Base-by-base conservation (phyloP, 768 basidiomycete species). In the Lentinula boryana region DNA sequence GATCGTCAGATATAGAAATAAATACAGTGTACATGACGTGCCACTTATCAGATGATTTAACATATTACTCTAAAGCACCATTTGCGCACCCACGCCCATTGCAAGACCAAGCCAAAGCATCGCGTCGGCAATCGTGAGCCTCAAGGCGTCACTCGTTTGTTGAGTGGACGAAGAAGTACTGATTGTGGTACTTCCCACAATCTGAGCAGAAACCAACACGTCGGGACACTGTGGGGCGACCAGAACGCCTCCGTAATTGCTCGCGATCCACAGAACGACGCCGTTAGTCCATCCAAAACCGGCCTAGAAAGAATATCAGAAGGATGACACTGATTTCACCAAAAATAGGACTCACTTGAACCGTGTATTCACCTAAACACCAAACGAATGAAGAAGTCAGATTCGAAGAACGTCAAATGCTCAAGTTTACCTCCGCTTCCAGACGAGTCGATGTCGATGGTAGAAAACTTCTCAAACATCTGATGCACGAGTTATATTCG, bases 241-340 rank as follows among this genome's bases (percentile, higher is more conserved):
- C 48, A 94, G 77, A 12, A 81, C 69, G 1, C 75, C 53, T 0
- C 89, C 91, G 66, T 87, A 91, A 49, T 76, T 80, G 63, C 81
- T 83, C 18, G 89, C 85, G 21, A 89, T 76, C 87, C 88, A 93
- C 41, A 93, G 80, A 57, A 84, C 68, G 8, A 87, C 90, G 18
- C 91, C 91, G 66, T 94, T 93, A 44, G 91, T 93, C 92, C 93
- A 95, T 16, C 92, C 91, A 68, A 93, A 93, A 21, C 91, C 91
- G 13, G 84, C 87, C 80, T 82, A 66, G 10, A 13, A 61, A 33
- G 32, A 48, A 62, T 32, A 58, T 40, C 44, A 18, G 16, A 38
- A 35, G 50, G 51, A 18, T 23, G 33, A 18, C 58, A 36, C 36
- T 1, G 40, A 43, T 41, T 49, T 44, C 1, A 58, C 35, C 35